Evolutionary conservation across 1,284 basidiomycete species (phyloP).

Genomic region (Vanrija humicola): DNA sequence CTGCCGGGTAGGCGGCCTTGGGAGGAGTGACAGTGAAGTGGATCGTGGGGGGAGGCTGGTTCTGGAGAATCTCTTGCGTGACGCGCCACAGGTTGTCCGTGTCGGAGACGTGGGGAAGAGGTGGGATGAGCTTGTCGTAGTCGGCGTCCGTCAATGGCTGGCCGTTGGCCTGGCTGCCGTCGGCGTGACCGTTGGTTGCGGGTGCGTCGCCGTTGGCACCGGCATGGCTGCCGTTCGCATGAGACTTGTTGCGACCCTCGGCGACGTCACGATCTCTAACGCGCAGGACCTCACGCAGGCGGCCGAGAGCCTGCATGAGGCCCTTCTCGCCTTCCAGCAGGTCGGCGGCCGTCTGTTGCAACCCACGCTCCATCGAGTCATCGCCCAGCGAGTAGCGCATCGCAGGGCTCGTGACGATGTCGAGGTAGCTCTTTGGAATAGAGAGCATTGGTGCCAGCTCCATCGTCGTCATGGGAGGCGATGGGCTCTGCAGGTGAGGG

Average conservation of each 20-base stretch:
- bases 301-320: constrained; percentile 43
- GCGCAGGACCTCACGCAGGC: constrained; percentile 40
- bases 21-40: constrained; percentile 26
- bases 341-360: constrained; percentile 47
- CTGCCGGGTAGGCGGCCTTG: constrained; percentile 16
- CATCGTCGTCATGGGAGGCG: constrained; percentile 39
- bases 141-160: constrained; percentile 6
- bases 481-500: constrained; percentile 44
- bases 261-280: constrained; percentile 35
- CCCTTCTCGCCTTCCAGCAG: constrained; percentile 49
- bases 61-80: constrained; percentile 33
- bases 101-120: constrained; percentile 40
- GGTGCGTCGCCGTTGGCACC: constrained; percentile 7
- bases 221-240: constrained; percentile 2
- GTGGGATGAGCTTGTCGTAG: constrained; percentile 21
- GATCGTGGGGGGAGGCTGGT: constrained; percentile 23
- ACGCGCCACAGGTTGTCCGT: constrained; percentile 47
- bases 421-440: constrained; percentile 42
- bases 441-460: constrained; percentile 44
- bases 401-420: constrained; percentile 44
- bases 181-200: constrained; percentile 1
- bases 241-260: constrained; percentile 10
- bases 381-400: constrained; percentile 47
- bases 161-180: constrained; percentile 6
- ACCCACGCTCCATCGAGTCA: constrained; percentile 45